Base-by-base conservation (phyloP, 805 yeast genomes). In the Saturnispora hagleri region DNA sequence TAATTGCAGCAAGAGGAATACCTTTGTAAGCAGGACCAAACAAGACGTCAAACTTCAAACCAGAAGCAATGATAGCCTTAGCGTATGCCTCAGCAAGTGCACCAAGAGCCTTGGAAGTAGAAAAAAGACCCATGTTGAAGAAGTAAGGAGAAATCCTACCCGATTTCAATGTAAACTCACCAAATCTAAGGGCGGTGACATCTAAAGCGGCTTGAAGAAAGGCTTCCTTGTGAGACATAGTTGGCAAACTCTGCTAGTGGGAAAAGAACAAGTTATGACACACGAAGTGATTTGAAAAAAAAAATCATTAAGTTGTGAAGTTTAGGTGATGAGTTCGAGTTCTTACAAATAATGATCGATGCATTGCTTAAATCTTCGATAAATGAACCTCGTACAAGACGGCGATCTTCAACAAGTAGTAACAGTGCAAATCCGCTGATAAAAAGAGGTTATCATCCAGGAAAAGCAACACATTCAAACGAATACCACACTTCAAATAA, bases 11-110 rank as follows among this genome's bases (percentile, higher is more conserved):
- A 52, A 91, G 76, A 22, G 99, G 95, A 60, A 91, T 91, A 18
- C 99, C 99, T 72, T 93, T 93, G 71, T 91, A 91, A 28, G 99
- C 99, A 10, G 99, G 99, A 7, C 99, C 99, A 64, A 91, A 91
- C 51, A 91, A 72, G 43, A 93, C 82, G 62, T 91, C 98, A 61
- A 91, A 90, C 65, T 89, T 84, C 48, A 91, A 63, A 5, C 85
- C 91, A 0, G 91, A 78, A 46, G 78, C 81, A 59, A 90, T 82
- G 58, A 91, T 91, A 28, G 96, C 86, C 53, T 79, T 76, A 31
- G 99, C 98, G 64, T 90, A 93, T 6, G 96, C 85, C 5, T 84
- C 78, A 20, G 96, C 97, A 60, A 91, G 73, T 41, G 82, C 80
- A n/a, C 88, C 80, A 55, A 91, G 74, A 53, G 85, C 76, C 57